Percentiles rank a stretch among this genome's conserved stretches.
Conservation (phyloP, 257 asterid genomes). For the Capsicum rhomboideum region DNA sequence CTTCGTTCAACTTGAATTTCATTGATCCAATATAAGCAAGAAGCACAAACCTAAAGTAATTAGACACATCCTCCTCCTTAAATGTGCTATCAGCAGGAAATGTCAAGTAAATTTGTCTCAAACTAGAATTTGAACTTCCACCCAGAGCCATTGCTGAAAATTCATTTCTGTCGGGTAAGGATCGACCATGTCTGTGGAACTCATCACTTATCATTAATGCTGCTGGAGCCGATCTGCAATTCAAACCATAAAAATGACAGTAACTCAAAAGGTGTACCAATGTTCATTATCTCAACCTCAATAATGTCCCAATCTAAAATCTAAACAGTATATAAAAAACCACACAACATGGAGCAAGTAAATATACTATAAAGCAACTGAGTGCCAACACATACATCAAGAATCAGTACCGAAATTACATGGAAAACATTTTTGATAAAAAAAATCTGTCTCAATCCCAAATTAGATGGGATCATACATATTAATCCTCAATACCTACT, state of each 20-base stretch:
- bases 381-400: not conserved
- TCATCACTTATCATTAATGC: conserved; percentile 27
- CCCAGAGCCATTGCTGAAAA: conserved; percentile 47
- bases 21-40: not conserved
- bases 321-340: not conserved
- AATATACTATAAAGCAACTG: not conserved
- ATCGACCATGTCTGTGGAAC: conserved; percentile 26
- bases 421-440: not conserved
- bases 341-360: not conserved
- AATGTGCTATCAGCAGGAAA: conserved; percentile 90
- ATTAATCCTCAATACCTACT: not conserved
- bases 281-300: not conserved
- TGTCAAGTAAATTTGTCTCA: conserved; percentile 77
- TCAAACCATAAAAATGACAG: not conserved
- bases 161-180: conserved; percentile 32
- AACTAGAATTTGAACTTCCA: conserved; percentile 43
- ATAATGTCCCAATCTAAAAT: not conserved
- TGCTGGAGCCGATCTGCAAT: conserved; percentile 27
- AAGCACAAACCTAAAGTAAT: conserved; percentile 57
- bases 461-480: not conserved
- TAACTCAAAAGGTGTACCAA: not conserved
- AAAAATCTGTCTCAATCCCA: not conserved
- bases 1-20: not conserved
- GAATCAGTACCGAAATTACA: not conserved
- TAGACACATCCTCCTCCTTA: conserved; percentile 86